Percentiles rank a stretch among this genome's conserved stretches.
Evolutionary conservation across 129 eudicot genomes (phyloP).

Genomic region (Tagetes erecta): DNA sequence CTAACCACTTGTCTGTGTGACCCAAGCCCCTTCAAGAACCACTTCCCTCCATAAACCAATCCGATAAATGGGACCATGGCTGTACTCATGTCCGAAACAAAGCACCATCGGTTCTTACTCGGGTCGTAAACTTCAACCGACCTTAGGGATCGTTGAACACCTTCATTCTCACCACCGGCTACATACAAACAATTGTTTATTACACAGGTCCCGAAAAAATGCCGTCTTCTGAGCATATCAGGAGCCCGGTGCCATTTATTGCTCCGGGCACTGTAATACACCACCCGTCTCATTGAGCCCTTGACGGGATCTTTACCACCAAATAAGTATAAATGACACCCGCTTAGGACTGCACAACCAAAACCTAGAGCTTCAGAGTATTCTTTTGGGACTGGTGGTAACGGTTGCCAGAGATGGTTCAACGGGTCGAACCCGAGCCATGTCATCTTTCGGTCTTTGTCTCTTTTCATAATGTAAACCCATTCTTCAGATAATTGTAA

Average conservation of each 20-base stretch:
- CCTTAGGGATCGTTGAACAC: slow-evolving; percentile 64
- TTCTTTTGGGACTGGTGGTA: slow-evolving; percentile 80
- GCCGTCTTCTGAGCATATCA: slow-evolving; percentile 76
- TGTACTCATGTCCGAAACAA: slow-evolving; percentile 73
- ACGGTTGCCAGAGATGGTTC: slow-evolving; percentile 76
- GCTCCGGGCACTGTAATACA: slow-evolving; percentile 71
- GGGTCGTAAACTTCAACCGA: slow-evolving; percentile 84
- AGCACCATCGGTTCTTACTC: slow-evolving; percentile 69
- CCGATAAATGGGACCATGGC: slow-evolving; percentile 83
- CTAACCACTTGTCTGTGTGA: slow-evolving; percentile 73
- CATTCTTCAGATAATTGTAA: slow-evolving; percentile 69
- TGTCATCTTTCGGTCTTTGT: slow-evolving; percentile 63
- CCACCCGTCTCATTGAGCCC: slow-evolving; percentile 86
- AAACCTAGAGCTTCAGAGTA: slow-evolving; percentile 74
- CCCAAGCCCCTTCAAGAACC: slow-evolving; percentile 82
- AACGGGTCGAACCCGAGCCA: slow-evolving; percentile 82
- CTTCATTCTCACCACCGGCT: slow-evolving; percentile 87
- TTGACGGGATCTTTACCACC: slow-evolving; percentile 83
- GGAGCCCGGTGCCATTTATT: slow-evolving; percentile 92
- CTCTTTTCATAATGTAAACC: slow-evolving; percentile 76
- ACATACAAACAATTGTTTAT: slow-evolving; percentile 81
- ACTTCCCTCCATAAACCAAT: slow-evolving; percentile 73
- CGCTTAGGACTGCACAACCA: slow-evolving; percentile 78
- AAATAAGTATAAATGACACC: slow-evolving; percentile 73
- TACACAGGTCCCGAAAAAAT: slow-evolving; percentile 76